Evolutionary conservation across 192 early-diverging fungal species (phyloP).

Genomic region (Backusella psychrophila): DNA sequence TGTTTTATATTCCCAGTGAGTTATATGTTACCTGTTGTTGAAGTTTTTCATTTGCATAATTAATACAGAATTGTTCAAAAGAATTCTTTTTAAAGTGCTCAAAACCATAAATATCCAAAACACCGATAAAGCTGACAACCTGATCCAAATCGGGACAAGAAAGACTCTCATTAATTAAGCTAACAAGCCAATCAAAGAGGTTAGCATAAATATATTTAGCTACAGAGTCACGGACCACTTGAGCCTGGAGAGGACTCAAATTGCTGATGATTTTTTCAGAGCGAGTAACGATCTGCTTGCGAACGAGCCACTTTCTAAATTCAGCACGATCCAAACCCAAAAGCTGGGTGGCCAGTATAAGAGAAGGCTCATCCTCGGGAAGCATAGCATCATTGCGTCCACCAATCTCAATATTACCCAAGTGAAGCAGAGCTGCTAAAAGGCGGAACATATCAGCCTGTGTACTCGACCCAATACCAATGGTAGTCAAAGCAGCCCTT

Average conservation of each 20-base stretch:
- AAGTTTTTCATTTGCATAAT: conserved; percentile 97
- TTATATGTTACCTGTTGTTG: conserved; percentile 70
- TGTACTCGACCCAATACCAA: conserved; percentile 76
- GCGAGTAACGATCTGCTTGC: conserved; percentile 91
- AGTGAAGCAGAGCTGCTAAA: conserved; percentile 90
- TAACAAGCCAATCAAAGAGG: conserved; percentile 97
- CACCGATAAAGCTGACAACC: conserved; percentile 85
- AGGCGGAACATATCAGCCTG: conserved; percentile 92
- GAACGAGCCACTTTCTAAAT: conserved; percentile 95
- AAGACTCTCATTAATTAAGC: conserved; percentile 84
- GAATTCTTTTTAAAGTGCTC: conserved; percentile 99
- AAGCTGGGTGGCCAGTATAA: conserved; percentile 64
- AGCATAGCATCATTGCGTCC: conserved; percentile 72
- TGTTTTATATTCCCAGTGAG: not conserved
- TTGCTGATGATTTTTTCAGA: conserved; percentile 91
- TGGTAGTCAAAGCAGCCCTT: conserved; percentile 75
- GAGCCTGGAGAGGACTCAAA: conserved; percentile 72
- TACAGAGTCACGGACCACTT: conserved; percentile 89
- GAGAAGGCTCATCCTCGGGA: conserved; percentile 74
- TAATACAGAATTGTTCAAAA: conserved; percentile 99
- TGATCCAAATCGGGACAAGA: conserved; percentile 45
- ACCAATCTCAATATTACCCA: conserved; percentile 92
- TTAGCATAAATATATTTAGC: conserved; percentile 97
- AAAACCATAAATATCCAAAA: conserved; percentile 99
- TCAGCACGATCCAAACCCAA: conserved; percentile 76